phyloP scores from a whole-genome alignment of 768 basidiomycete species.

The Xerocomellus chrysenteron region DNA sequence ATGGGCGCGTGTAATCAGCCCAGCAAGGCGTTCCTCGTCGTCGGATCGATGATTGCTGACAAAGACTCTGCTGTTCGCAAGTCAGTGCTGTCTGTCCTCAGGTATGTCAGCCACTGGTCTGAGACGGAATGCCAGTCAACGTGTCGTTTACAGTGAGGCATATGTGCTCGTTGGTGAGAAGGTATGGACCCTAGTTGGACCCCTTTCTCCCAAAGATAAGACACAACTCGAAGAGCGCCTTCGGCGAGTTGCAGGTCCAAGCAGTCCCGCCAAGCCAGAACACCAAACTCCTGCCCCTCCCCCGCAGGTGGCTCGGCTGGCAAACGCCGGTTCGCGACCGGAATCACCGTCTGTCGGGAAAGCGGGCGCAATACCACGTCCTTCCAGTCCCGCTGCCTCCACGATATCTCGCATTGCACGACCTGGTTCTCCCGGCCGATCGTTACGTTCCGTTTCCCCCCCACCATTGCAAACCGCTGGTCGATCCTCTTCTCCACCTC shows the following conservation, averaged over 20 bases:
- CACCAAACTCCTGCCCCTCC: constrained; percentile 44
- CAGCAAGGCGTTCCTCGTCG: constrained; percentile 69
- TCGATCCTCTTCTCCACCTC: constrained; percentile 51
- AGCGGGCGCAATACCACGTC: constrained; percentile 44
- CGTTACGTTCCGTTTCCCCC: constrained; percentile 39
- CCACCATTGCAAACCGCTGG: constrained; percentile 36
- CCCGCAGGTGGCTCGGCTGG: constrained; percentile 56
- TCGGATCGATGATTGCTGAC: constrained; percentile 82
- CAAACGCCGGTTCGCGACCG: constrained; percentile 44
- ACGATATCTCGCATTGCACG: constrained; percentile 42
- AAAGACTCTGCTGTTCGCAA: constrained; percentile 88
- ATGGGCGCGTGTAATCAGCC: constrained; percentile 76
- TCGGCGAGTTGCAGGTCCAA: constrained; percentile 74
- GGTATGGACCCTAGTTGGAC: constrained; percentile 76
- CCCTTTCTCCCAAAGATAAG: constrained; percentile 80
- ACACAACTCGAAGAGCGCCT: constrained; percentile 90
- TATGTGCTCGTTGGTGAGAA: constrained; percentile 84
- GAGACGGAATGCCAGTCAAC: constrained; percentile 6
- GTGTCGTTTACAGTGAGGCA: constrained; percentile 55
- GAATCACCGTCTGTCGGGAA: constrained; percentile 47
- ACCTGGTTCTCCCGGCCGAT: constrained; percentile 41
- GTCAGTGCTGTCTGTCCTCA: constrained; percentile 77
- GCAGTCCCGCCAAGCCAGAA: constrained; percentile 39
- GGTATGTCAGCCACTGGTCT: constrained; percentile 47
- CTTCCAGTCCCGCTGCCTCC: constrained; percentile 47